Evolutionary conservation across 2,329 filamentous ascomycete species (phyloP).

Genomic region (Cadophora sp.): DNA sequence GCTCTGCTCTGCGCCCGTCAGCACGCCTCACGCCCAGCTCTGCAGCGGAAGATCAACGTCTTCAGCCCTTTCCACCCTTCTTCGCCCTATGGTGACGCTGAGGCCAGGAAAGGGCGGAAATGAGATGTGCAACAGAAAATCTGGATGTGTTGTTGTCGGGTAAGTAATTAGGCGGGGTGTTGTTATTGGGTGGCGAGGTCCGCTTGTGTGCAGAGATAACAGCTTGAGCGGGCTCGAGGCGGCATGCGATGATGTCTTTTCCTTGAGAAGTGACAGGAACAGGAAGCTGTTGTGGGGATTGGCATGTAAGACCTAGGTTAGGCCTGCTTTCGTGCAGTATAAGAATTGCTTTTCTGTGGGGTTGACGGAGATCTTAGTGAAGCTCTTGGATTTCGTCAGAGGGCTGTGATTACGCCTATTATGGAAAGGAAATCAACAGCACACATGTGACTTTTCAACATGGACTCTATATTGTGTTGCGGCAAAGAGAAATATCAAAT

Average conservation of each 20-base stretch:
- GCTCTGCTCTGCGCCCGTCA: too few species aligned
- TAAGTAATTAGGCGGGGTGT: constrained; percentile 32
- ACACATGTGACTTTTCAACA: too few species aligned
- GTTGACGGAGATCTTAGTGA: background rate
- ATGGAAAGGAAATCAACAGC: too few species aligned
- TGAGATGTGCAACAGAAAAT: constrained; percentile 29
- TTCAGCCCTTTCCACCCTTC: constrained; percentile 6
- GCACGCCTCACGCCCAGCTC: background rate
- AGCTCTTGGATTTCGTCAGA: background rate
- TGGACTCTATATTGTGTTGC: too few species aligned
- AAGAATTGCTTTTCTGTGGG: background rate
- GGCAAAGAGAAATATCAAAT: too few species aligned
- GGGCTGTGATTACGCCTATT: background rate
- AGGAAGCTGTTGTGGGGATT: background rate
- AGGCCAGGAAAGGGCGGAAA: constrained; percentile 23
- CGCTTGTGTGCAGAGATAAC: background rate
- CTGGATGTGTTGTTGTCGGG: constrained; percentile 7
- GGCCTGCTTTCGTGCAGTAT: constrained; percentile 3
- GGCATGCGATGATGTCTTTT: background rate
- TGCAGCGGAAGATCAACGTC: background rate
- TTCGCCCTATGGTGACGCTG: background rate
- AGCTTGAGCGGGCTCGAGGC: background rate
- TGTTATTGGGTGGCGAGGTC: constrained; percentile 13
- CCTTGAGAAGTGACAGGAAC: background rate
- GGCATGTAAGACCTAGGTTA: background rate